Evolutionary conservation across 176 grass and related monocot genomes (phyloP).

Genomic region (Thalia dealbata): DNA sequence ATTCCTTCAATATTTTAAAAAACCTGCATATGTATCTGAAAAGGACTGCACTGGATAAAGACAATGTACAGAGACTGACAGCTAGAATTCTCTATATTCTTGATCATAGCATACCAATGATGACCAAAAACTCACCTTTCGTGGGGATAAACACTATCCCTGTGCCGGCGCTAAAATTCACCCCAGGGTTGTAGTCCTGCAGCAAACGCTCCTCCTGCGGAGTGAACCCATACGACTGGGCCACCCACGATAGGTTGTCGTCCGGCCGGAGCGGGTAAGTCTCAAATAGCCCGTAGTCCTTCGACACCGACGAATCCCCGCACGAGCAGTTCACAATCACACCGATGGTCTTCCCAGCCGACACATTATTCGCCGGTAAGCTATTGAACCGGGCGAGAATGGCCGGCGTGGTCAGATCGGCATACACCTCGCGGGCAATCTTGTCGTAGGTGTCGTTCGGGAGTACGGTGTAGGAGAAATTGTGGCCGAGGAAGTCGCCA

Average conservation of each 20-base stretch:
- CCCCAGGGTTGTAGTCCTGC: slow-evolving; percentile 46
- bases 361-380: slow-evolving; percentile 34
- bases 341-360: slow-evolving; percentile 18
- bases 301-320: slow-evolving; percentile 30
- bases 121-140: slow-evolving; percentile 34
- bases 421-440: slow-evolving; percentile 13
- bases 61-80: background rate
- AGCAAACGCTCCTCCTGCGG: slow-evolving; percentile 24
- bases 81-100: background rate
- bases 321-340: slow-evolving; percentile 77
- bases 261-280: slow-evolving; percentile 43
- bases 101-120: background rate
- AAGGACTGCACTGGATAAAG: background rate
- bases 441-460: background rate
- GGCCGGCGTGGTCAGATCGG: slow-evolving; percentile 43
- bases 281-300: slow-evolving; percentile 56
- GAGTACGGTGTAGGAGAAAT: background rate
- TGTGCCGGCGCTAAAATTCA: slow-evolving; percentile 20
- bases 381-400: slow-evolving; percentile 39
- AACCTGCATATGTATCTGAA: background rate
- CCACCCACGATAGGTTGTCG: slow-evolving; percentile 44
- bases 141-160: slow-evolving; percentile 52
- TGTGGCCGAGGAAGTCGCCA: slow-evolving; percentile 39
- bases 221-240: slow-evolving; percentile 13
- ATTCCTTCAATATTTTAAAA: too few species aligned